phyloP scores from a whole-genome alignment of 768 basidiomycete species.

The Leucocoprinus sp. region DNA sequence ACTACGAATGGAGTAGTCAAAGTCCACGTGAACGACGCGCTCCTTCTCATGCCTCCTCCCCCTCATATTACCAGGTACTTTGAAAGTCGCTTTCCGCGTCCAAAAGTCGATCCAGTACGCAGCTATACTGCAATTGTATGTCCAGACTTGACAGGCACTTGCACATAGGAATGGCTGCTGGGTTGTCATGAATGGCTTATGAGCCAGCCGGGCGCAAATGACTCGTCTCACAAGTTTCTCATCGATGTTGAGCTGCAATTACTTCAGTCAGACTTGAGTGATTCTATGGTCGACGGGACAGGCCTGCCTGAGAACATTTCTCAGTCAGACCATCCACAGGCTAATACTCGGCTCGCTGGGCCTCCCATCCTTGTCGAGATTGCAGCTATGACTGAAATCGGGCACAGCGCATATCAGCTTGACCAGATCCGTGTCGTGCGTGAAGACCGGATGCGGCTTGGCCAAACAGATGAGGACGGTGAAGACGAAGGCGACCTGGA shows the following conservation, averaged over 20 bases:
- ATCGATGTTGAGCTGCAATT: constrained; percentile 56
- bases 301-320: constrained; percentile 54
- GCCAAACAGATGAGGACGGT: constrained; percentile 20
- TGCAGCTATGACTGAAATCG: constrained; percentile 72
- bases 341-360: constrained; percentile 35
- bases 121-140: background rate
- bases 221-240: constrained; percentile 43
- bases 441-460: constrained; percentile 56
- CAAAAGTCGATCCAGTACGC: constrained; percentile 2
- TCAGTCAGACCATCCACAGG: constrained; percentile 43
- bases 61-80: background rate
- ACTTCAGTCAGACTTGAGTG: constrained; percentile 60
- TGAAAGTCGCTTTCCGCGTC: constrained; percentile 2
- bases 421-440: constrained; percentile 59
- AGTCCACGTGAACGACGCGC: constrained; percentile 32
- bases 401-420: constrained; percentile 73
- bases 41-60: constrained; percentile 1
- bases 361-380: constrained; percentile 70
- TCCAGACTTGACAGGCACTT: constrained; percentile 14
- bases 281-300: constrained; percentile 64
- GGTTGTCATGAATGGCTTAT: constrained; percentile 63
- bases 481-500: constrained; percentile 50
- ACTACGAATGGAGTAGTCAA: constrained; percentile 14
- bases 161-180: constrained; percentile 62
- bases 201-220: constrained; percentile 34